Evolutionary conservation across 2,329 filamentous ascomycete species (phyloP), one percentile per base, ranked within the genome.

Genomic region (Chalaropsis ovoidea): DNA sequence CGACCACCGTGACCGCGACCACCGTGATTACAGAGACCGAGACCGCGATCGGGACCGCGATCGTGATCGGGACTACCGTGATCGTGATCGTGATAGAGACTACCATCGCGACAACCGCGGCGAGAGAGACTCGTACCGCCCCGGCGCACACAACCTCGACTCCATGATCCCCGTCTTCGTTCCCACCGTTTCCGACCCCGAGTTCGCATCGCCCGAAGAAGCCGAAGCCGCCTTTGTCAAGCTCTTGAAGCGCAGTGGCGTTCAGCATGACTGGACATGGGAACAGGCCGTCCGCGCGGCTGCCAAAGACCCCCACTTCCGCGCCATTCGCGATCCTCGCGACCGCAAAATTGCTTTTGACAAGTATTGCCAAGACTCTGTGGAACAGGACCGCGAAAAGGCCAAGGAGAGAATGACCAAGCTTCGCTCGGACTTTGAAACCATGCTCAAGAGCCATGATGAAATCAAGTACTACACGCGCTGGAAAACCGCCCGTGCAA

Each of bases 391-490:
- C 78, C 94, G 95, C 79, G 90, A 95, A 75, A 88, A 89, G 70
- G 92, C 92, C 73, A 93, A 95, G 76, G 93, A 97, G 77, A 87
- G 94, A 73, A 82, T 95, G 75, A 82, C 89, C 71, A 97, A 96
- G 79, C 82, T 97, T 72, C 89, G 91, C 72, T 82, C 89, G 75
- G 94, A 97, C 79, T 99, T 99, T 76, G 88, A 88, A 70, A 92
- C 87, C 65, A 99, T 99, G 94, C 82, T 99, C 70, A 90, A 88
- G 76, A 92, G 91, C 70, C 93, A 99, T 75, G 91, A 92, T 68
- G 94, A 99, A 76, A 97, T 99, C 76, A 94, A 92, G 75, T 86
- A 96, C 75, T 96, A 95, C 75, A 96, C 93, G 52, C 88, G 91
- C 68, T 99, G 94, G 94, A 95, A 91, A 81, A 96, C 90, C 17